Conservation (phyloP, 768 basidiomycete species). For the Kwoniella sp. region DNA sequence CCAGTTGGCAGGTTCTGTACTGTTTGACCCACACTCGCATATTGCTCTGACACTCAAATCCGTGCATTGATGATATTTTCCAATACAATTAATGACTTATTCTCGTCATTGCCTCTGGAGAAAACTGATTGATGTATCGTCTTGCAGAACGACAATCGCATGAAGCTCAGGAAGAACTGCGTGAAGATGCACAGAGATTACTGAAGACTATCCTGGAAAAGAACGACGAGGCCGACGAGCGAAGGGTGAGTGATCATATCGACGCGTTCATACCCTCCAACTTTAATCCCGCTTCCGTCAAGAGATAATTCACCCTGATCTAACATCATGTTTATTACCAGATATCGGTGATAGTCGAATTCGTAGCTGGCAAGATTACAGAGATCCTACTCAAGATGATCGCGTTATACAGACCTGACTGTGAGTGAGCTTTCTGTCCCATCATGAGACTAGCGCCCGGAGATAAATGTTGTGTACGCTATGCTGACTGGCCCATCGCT, state of each 20-base stretch:
- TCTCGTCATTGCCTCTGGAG: no score
- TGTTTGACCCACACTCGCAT: no score
- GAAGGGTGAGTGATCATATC: slow-evolving; percentile 63
- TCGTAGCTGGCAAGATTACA: slow-evolving; percentile 86
- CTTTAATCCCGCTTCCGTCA: no score
- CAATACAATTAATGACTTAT: no score
- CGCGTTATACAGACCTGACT: slow-evolving; percentile 62
- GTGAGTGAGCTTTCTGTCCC: slow-evolving; percentile 27
- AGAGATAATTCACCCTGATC: neutral
- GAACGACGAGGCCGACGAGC: slow-evolving; percentile 74
- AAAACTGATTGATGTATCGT: slow-evolving; percentile 35
- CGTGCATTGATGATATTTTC: no score
- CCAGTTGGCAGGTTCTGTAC: neutral
- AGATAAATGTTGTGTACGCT: no score
- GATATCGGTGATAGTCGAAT: slow-evolving; percentile 90
- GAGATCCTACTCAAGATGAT: slow-evolving; percentile 89
- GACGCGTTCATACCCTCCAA: neutral
- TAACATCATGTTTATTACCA: neutral
- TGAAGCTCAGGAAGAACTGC: slow-evolving; percentile 54
- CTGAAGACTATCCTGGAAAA: slow-evolving; percentile 79
- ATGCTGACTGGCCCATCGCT: slow-evolving; percentile 19
- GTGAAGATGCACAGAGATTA: slow-evolving; percentile 83
- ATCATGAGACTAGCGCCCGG: no score
- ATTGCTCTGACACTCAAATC: no score
- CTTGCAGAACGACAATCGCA: slow-evolving; percentile 64